These are phyloP conservation scores for Withania somnifera DNA, from an alignment of 305 asterid genomes.

Conservation along the genomic window DNA sequence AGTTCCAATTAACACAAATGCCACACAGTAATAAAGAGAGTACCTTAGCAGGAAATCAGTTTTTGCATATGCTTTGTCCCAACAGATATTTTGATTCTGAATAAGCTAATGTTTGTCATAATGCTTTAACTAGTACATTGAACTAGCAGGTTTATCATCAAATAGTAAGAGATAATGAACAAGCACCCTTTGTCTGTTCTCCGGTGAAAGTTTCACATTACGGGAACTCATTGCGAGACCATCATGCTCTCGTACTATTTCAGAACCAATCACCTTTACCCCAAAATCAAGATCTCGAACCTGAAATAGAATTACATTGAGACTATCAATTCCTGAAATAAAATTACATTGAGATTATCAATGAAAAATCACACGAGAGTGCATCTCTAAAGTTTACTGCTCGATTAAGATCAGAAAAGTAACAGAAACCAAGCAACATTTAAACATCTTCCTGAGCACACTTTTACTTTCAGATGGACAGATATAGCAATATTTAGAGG, in stretches of 20 bases:
- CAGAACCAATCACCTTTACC: conserved; percentile 59
- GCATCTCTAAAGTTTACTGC: not conserved
- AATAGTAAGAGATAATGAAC: not conserved
- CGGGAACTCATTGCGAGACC: conserved; percentile 96
- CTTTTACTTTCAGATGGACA: not conserved
- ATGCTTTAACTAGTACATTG: not conserved
- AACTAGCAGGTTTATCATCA: not conserved
- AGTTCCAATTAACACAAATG: not conserved
- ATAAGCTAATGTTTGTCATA: not conserved
- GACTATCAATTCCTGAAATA: conserved; percentile 33
- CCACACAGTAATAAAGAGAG: not conserved
- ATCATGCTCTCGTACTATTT: conserved; percentile 60
- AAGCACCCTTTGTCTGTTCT: conserved; percentile 61
- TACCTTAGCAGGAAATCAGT: not conserved
- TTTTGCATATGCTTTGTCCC: not conserved
- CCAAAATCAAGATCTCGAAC: conserved; percentile 93
- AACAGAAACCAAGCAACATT: not conserved
- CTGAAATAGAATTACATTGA: conserved; percentile 27
- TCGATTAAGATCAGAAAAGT: not conserved
- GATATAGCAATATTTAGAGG: not conserved
- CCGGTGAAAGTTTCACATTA: conserved; percentile 65
- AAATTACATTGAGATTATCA: not conserved
- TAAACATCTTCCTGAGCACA: not conserved
- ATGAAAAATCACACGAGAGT: not conserved
- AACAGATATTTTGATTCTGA: not conserved